A percentile compares a stretch with the other conserved stretches of the same genome.
These are phyloP conservation scores for Sapria himalayana DNA, from an alignment of 345 rosid genomes.

Conservation along the genomic window DNA sequence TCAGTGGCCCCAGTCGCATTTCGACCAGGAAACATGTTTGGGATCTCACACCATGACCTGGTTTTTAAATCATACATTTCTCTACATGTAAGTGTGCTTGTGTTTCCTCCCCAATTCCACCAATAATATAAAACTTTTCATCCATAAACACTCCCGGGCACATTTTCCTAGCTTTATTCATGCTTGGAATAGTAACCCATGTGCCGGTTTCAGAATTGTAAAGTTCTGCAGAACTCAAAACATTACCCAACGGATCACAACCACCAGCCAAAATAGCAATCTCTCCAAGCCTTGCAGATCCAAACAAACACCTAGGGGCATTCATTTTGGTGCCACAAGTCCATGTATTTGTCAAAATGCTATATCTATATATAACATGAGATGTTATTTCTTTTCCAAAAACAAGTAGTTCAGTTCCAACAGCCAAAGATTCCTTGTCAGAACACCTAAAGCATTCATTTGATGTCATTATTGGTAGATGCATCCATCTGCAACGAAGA, in stretches of 20 bases:
- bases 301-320: slow-evolving; percentile 59
- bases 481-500: slow-evolving; percentile 31
- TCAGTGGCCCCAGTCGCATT: slow-evolving; percentile 9
- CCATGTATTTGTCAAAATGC: slow-evolving; percentile 21
- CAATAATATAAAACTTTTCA: slow-evolving; percentile 54
- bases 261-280: slow-evolving; percentile 73
- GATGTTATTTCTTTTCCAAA: slow-evolving; percentile 15
- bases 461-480: slow-evolving; percentile 37
- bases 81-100: slow-evolving; percentile 21
- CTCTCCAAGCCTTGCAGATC: slow-evolving; percentile 41
- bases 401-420: slow-evolving; percentile 23
- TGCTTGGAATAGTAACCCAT: slow-evolving; percentile 37
- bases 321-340: slow-evolving; percentile 20
- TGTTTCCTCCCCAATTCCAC: slow-evolving; percentile 37
- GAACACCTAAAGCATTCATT: slow-evolving; percentile 20
- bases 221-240: slow-evolving; percentile 39
- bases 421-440: slow-evolving; percentile 27
- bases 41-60: slow-evolving; percentile 36
- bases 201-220: slow-evolving; percentile 36
- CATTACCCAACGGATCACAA: slow-evolving; percentile 29
- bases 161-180: slow-evolving; percentile 53
- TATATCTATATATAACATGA: slow-evolving; percentile 18
- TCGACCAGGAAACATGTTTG: slow-evolving; percentile 36
- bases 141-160: slow-evolving; percentile 72
- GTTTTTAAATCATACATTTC: slow-evolving; percentile 50